Percentiles rank a stretch among this genome's conserved stretches.
Evolutionary conservation across 371 early-diverging fungal genomes (phyloP).

Genomic region (Apophysomyces elegans): DNA sequence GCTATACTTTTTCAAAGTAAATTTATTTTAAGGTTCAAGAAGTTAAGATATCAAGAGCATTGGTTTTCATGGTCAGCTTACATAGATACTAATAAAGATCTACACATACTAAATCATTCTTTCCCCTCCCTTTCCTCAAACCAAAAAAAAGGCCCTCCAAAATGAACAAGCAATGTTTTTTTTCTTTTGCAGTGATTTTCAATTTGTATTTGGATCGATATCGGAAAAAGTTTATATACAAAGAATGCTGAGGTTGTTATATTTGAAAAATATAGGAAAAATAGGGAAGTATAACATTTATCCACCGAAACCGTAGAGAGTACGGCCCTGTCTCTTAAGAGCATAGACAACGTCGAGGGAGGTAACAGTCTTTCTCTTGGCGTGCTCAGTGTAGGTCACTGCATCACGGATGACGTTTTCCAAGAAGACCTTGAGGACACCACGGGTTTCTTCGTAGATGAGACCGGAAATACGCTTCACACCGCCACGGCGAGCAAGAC

Average conservation of each 20-base stretch:
- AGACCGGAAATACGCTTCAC: constrained; percentile 99
- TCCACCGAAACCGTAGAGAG: constrained; percentile 66
- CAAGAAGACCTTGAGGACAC: constrained; percentile 96
- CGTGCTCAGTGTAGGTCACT: constrained; percentile 99
- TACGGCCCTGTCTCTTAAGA: constrained; percentile 97
- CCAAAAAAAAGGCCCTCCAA: background rate
- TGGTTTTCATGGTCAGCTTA: too few species aligned
- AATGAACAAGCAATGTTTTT: background rate
- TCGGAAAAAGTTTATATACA: constrained; percentile 8
- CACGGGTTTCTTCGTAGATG: constrained; percentile 99
- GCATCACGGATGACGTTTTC: constrained; percentile 98
- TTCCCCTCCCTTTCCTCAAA: background rate
- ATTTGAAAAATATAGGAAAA: constrained; percentile 11
- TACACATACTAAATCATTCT: too few species aligned
- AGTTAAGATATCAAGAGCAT: too few species aligned
- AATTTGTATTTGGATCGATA: constrained; percentile 9
- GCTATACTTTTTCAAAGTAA: background rate
- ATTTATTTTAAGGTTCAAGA: too few species aligned
- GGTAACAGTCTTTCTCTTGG: constrained; percentile 98
- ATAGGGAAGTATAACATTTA: constrained; percentile 20
- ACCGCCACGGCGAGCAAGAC: constrained; percentile 99
- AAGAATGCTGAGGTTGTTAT: background rate
- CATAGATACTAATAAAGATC: too few species aligned
- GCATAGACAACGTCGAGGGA: constrained; percentile 95
- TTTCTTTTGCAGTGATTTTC: background rate